phyloP scores from a whole-genome alignment of 1,284 basidiomycete species.

The Apiotrichum porosum region DNA sequence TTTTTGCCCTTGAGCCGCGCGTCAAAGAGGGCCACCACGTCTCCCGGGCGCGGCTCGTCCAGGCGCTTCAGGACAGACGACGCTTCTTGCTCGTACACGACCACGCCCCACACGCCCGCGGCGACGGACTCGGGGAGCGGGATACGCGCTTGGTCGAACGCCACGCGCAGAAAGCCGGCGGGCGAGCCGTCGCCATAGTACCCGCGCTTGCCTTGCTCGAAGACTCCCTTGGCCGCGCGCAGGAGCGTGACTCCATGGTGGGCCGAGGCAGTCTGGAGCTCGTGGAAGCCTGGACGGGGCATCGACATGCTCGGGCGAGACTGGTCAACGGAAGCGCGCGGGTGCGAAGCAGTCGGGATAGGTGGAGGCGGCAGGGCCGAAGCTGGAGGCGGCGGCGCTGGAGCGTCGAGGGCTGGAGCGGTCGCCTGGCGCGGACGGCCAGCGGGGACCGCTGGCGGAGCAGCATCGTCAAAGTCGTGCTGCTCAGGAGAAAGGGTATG shows the following conservation, averaged over 20 bases:
- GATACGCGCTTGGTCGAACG: conserved; percentile 50
- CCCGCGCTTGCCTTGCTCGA: conserved; percentile 66
- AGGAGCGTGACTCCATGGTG: conserved; percentile 69
- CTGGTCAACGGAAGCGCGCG: no score
- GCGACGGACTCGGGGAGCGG: conserved; percentile 35
- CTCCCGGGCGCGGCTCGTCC: conserved; percentile 74
- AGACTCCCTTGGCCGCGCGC: conserved; percentile 62
- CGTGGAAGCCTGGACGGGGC: conserved; percentile 50
- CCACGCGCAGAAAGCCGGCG: conserved; percentile 66
- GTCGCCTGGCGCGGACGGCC: background rate
- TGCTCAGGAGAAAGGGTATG: conserved; percentile 10
- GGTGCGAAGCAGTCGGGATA: background rate
- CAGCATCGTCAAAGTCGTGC: background rate
- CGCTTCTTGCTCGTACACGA: conserved; percentile 68
- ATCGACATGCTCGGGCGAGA: background rate
- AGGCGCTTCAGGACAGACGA: conserved; percentile 62
- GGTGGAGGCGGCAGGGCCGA: background rate
- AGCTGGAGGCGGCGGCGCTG: background rate
- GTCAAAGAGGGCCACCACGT: conserved; percentile 69
- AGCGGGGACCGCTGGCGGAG: background rate
- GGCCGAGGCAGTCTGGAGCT: conserved; percentile 65
- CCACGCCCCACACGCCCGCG: conserved; percentile 58
- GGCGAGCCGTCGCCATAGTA: conserved; percentile 79
- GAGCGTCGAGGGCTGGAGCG: background rate
- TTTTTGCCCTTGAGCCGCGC: conserved; percentile 85